phyloP scores from a whole-genome alignment of 257 asterid genomes.

The Osmanthus fragrans region DNA sequence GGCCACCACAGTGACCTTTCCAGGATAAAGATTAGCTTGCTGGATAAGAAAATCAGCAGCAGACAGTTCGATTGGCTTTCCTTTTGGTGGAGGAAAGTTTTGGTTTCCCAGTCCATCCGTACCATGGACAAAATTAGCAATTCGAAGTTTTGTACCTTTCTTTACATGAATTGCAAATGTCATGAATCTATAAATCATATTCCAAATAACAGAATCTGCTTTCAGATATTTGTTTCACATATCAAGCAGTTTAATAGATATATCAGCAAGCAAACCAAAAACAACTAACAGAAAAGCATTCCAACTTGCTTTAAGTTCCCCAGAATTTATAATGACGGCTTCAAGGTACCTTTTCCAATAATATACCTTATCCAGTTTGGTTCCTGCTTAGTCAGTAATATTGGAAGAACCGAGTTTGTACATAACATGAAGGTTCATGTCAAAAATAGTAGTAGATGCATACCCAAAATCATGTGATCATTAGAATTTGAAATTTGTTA shows the following conservation, averaged over 20 bases:
- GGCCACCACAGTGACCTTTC: conserved; percentile 90
- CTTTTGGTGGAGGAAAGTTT: conserved; percentile 90
- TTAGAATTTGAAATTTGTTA: not conserved
- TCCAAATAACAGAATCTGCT: conserved; percentile 10
- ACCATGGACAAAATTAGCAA: conserved; percentile 97
- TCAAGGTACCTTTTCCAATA: not conserved
- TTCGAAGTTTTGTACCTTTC: conserved; percentile 95
- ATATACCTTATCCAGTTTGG: not conserved
- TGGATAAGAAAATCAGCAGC: conserved; percentile 74
- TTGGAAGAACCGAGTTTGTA: not conserved
- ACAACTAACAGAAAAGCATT: conserved; percentile 15
- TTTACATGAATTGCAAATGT: conserved; percentile 35
- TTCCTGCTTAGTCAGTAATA: not conserved
- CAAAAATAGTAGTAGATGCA: conserved; percentile 3
- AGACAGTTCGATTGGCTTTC: conserved; percentile 71
- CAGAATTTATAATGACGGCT: conserved; percentile 8
- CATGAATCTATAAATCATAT: conserved; percentile 20
- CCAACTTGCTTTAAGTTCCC: not conserved
- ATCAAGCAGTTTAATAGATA: not conserved
- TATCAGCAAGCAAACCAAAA: not conserved
- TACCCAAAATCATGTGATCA: not conserved
- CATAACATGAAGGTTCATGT: not conserved
- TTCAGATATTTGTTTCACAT: not conserved
- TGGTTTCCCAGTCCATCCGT: conserved; percentile 98
- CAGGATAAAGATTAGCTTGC: conserved; percentile 74